A percentile compares a stretch with the other conserved stretches of the same genome.
Conservation (phyloP, 2,329 filamentous ascomycete species). For the Nemania sp. region DNA sequence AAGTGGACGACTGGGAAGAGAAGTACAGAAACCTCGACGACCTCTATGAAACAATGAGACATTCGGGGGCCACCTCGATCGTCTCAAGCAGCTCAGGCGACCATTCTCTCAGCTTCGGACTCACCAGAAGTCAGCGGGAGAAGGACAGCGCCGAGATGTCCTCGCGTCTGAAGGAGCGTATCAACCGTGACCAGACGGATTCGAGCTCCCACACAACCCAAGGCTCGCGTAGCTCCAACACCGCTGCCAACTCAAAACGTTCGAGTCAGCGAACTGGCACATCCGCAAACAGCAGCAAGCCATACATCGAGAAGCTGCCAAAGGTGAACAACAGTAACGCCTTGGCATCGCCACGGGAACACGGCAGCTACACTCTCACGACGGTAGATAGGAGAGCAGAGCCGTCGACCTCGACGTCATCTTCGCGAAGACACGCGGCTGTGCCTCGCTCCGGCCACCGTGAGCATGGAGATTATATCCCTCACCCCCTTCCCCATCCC, state of each 20-base stretch:
- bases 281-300: slow-evolving; percentile 8
- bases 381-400: slow-evolving; percentile 2
- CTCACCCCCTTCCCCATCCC: slow-evolving; percentile 24
- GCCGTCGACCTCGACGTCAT: neutral
- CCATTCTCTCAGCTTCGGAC: slow-evolving; percentile 1
- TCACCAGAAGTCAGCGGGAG: slow-evolving; percentile 7
- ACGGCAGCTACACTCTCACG: slow-evolving; percentile 17
- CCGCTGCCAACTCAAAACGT: slow-evolving; percentile 12
- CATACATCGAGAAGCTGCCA: slow-evolving; percentile 24
- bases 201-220: slow-evolving; percentile 12
- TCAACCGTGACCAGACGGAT: slow-evolving; percentile 21
- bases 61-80: slow-evolving; percentile 8
- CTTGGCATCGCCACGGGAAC: slow-evolving; percentile 21
- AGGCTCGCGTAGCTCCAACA: slow-evolving; percentile 18
- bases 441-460: slow-evolving; percentile 7
- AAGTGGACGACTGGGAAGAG: slow-evolving; percentile 10
- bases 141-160: slow-evolving; percentile 10
- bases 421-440: slow-evolving; percentile 6
- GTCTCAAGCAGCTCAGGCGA: slow-evolving; percentile 17
- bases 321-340: slow-evolving; percentile 3
- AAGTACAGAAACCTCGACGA: slow-evolving; percentile 16
- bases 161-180: slow-evolving; percentile 24
- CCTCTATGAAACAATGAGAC: slow-evolving; percentile 8
- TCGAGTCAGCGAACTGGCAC: neutral
- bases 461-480: slow-evolving; percentile 20